Evolutionary conservation across 306 rosid species (phyloP).

Genomic region (Crataegus laevigata): DNA sequence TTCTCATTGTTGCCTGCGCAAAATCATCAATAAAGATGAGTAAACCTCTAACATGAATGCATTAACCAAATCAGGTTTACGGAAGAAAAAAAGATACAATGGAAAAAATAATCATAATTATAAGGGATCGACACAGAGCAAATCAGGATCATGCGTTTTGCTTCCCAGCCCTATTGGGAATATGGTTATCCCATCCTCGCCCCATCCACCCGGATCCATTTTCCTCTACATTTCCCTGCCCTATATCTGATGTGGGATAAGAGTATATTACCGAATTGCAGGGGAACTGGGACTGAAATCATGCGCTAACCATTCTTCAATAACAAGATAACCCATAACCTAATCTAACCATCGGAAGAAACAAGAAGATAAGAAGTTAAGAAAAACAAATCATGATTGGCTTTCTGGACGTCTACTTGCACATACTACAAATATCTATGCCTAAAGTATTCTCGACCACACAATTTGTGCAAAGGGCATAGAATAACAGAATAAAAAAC

Average conservation of each 20-base stretch:
- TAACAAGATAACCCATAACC: background rate
- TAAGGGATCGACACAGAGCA: too few species aligned
- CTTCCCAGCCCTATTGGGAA: too few species aligned
- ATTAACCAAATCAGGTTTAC: background rate
- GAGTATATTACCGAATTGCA: background rate
- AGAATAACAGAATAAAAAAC: background rate
- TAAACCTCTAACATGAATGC: background rate
- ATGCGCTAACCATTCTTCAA: background rate
- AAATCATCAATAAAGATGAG: background rate
- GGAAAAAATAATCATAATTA: background rate
- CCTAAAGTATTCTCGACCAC: background rate
- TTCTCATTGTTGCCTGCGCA: constrained; percentile 41
- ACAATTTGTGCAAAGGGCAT: background rate
- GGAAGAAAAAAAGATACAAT: background rate
- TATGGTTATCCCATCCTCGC: too few species aligned
- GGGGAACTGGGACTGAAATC: background rate
- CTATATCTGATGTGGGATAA: background rate
- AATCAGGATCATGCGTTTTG: too few species aligned
- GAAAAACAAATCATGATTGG: background rate
- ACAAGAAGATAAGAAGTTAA: background rate
- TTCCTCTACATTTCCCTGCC: background rate
- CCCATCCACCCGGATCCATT: too few species aligned
- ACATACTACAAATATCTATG: background rate
- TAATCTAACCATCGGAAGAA: background rate
- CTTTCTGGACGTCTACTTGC: background rate